Evolutionary conservation across 495 filamentous ascomycete species (phyloP).

Genomic region (Oleoguttula mirabilis): DNA sequence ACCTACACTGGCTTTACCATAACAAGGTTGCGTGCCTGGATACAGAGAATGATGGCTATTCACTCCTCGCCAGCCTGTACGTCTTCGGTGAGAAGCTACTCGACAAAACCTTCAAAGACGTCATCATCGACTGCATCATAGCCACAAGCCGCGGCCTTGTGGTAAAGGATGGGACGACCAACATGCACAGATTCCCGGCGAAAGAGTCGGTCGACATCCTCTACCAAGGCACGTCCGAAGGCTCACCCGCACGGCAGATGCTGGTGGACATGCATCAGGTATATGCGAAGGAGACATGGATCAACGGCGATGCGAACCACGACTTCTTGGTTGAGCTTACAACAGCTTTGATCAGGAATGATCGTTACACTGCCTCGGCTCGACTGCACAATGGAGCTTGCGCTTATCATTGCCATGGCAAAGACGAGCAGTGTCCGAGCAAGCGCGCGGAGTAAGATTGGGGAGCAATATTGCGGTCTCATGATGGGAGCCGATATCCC

Average conservation of each 20-base stretch:
- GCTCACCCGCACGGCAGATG: neutral
- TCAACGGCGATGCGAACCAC: neutral
- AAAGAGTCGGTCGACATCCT: neutral
- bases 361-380: no score
- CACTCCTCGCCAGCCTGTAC: neutral
- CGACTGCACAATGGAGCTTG: no score
- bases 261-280: slow-evolving; percentile 3
- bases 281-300: neutral
- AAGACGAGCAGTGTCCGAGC: no score
- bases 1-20: neutral
- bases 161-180: no score
- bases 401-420: no score
- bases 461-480: no score
- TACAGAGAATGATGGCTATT: neutral
- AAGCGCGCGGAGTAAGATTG: no score
- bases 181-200: no score
- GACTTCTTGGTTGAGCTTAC: neutral
- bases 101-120: no score
- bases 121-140: no score
- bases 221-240: neutral
- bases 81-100: neutral
- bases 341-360: neutral
- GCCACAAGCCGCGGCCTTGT: no score
- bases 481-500: no score
- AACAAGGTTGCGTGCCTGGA: neutral